Evolutionary conservation across 495 filamentous ascomycete genomes (phyloP).

Genomic region (Trichodelitschia bisporula): DNA sequence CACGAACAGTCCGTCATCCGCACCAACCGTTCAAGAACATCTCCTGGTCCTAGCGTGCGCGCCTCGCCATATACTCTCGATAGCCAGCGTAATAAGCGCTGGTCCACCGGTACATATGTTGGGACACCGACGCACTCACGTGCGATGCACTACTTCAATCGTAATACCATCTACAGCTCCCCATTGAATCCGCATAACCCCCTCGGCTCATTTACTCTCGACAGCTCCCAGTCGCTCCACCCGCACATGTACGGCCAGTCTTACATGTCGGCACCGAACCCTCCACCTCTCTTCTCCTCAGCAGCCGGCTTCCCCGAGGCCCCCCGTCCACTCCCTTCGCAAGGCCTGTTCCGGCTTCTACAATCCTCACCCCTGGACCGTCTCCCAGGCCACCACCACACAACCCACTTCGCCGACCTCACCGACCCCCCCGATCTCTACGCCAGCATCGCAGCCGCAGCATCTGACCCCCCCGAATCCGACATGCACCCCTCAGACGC

Average conservation of each 20-base stretch:
- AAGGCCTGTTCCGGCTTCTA: slow-evolving; percentile 40
- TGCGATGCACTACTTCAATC: no score
- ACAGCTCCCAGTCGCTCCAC: no score
- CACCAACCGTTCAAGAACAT: slow-evolving; percentile 31
- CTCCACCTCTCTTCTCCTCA: slow-evolving; percentile 18
- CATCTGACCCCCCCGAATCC: slow-evolving; percentile 39
- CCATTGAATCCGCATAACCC: no score
- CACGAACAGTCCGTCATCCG: no score
- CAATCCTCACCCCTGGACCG: slow-evolving; percentile 39
- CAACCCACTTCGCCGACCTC: slow-evolving; percentile 40
- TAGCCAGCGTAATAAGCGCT: slow-evolving; percentile 34
- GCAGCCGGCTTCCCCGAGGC: slow-evolving; percentile 11
- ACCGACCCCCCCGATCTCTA: slow-evolving; percentile 51
- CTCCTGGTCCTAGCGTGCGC: slow-evolving; percentile 38
- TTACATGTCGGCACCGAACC: slow-evolving; percentile 9
- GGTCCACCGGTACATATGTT: slow-evolving; percentile 45
- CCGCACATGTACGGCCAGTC: no score
- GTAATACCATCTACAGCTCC: no score
- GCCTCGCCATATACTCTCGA: slow-evolving; percentile 38
- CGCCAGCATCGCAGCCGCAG: slow-evolving; percentile 39
- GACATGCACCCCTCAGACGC: slow-evolving; percentile 54
- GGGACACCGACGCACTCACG: no score
- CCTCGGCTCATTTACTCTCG: no score
- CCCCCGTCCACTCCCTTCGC: slow-evolving; percentile 26
- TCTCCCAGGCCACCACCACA: slow-evolving; percentile 43